phyloP scores from a whole-genome alignment of 352 stramenopile genomes.

The Aphanomyces astaci region DNA sequence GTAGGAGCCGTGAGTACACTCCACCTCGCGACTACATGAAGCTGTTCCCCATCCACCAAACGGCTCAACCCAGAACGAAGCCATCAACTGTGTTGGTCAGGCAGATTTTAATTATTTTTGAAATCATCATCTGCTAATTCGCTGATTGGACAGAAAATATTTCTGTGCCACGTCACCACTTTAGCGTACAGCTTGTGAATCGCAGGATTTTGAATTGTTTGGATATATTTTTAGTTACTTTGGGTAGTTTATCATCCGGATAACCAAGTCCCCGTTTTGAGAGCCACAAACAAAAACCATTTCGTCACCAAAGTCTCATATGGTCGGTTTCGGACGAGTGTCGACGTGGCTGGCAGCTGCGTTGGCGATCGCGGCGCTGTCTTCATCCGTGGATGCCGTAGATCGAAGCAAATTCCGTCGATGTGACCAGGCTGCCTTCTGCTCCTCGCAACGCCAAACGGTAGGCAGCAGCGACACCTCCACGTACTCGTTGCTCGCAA shows the following conservation, averaged over 20 bases:
- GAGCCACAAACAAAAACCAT: not conserved
- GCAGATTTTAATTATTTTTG: too few relatives aligned
- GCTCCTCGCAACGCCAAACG: slow-evolving; percentile 56
- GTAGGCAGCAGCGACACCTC: slow-evolving; percentile 2
- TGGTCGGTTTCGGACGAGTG: not conserved
- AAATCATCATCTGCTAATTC: too few relatives aligned
- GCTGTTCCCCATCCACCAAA: too few relatives aligned
- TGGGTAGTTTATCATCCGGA: not conserved
- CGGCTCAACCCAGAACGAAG: too few relatives aligned
- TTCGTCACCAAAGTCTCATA: not conserved
- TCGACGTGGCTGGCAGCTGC: not conserved
- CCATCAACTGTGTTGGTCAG: too few relatives aligned
- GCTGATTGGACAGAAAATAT: too few relatives aligned
- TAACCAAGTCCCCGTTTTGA: not conserved
- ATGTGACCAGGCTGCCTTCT: slow-evolving; percentile 97
- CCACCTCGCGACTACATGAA: too few relatives aligned
- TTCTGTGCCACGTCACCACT: too few relatives aligned
- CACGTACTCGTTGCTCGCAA: slow-evolving; percentile 12
- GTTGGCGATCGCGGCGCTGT: not conserved
- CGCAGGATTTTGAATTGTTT: not conserved
- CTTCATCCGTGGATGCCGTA: slow-evolving; percentile 52
- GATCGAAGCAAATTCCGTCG: slow-evolving; percentile 98
- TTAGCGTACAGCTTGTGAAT: too few relatives aligned
- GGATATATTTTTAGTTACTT: too few relatives aligned
- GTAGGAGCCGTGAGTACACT: too few relatives aligned